Evolutionary conservation across 495 filamentous ascomycete species (phyloP).

Genomic region (Oleoguttula mirabilis): DNA sequence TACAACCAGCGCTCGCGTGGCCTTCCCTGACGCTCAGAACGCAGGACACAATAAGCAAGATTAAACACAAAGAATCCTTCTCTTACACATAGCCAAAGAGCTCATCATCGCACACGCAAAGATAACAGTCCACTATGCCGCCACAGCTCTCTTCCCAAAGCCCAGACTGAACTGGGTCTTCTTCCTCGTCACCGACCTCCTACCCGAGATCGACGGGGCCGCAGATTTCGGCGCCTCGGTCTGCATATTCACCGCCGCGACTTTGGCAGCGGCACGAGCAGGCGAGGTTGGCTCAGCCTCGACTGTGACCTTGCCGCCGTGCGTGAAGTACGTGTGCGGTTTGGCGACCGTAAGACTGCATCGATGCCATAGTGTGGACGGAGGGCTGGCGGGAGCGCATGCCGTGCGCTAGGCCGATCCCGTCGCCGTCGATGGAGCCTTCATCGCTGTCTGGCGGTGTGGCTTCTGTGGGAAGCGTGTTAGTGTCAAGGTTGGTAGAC

Average conservation of each 20-base stretch:
- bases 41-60: background rate
- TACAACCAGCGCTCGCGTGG: too few relatives aligned
- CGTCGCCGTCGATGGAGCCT: background rate
- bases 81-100: background rate
- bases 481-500: background rate
- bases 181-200: constrained; percentile 4
- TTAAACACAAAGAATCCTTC: too few relatives aligned
- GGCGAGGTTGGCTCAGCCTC: background rate
- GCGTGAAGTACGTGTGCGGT: constrained; percentile 13
- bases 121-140: background rate
- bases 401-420: background rate
- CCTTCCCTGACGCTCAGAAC: too few relatives aligned
- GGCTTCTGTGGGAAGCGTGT: constrained; percentile 1
- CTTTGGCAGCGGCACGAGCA: background rate
- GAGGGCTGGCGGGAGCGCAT: constrained; percentile 1
- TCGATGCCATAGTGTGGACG: constrained; percentile 1
- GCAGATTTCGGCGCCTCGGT: background rate
- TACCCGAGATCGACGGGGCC: background rate
- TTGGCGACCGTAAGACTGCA: background rate
- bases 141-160: constrained; percentile 9
- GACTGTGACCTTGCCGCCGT: constrained; percentile 4
- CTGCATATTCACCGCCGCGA: background rate
- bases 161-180: constrained; percentile 12
- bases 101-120: background rate
- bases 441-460: constrained; percentile 6